Base-by-base conservation (phyloP, 2,329 filamentous ascomycete species). In the Macrophomina tecta region DNA sequence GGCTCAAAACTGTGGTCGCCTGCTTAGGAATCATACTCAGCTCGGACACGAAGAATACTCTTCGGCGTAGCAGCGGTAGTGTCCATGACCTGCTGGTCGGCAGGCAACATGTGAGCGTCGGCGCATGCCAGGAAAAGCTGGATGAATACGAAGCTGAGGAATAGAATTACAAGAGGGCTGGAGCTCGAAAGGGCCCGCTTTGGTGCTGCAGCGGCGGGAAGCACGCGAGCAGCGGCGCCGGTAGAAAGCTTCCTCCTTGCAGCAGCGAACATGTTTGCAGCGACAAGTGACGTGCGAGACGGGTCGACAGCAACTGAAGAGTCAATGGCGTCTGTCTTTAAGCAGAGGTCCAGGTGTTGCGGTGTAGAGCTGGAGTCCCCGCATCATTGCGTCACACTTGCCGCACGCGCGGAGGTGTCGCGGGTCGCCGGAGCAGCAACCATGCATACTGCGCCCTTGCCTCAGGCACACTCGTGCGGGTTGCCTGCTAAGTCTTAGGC, bases 51-150 rank as follows among this genome's bases (percentile, higher is more conserved):
- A 48, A 74, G 71, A 5, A 75, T 69, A 42, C 71, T 72, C 28
- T 71, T 68, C 9, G 64, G 58, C 7, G 32, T 18, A 1, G 63
- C 56, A 48, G 45, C 46, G 28, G 69, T 63, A 51, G 69, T 46
- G 8, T 70, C 52, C 4, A 77, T 58, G 32, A 71, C 71, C 51
- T 74, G 70, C 65, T 77, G 77, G 45, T 77, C 71, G 36, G 72
- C 70, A 40, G 76, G 75, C 32, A 73, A 64, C 53, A 16, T 14
- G 7, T 51, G 73, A 40, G 70, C 64, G 23, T 65, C 65, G 32
- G 64, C 42, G 45, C 64, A 66, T 28, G 74, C 65, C 36, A 73
- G 71, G 48, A 75, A 65, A 40, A 68, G 71, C 23, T 48, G 63
- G 40, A 68, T 67, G 71, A 65, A 51, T 49, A 69, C 30, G 23